phyloP scores from a whole-genome alignment of 2,329 filamentous ascomycete species.

The Fusarium albidum region DNA sequence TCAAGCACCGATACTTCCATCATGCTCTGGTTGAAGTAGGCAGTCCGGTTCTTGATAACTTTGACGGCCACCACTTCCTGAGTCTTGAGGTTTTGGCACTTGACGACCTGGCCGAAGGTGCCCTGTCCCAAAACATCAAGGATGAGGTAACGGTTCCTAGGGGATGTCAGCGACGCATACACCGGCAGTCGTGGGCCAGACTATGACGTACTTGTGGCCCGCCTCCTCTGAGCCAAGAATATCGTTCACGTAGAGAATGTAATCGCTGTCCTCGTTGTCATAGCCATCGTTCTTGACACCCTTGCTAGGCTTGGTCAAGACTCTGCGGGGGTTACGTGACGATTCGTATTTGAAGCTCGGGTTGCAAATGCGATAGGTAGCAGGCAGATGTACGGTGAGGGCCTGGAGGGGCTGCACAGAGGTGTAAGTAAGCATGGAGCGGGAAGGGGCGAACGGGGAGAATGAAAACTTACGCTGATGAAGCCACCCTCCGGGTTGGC shows the following conservation, averaged over 20 bases:
- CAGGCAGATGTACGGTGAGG: slow-evolving; percentile 88
- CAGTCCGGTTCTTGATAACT: slow-evolving; percentile 98
- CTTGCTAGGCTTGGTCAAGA: slow-evolving; percentile 98
- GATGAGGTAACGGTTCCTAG: slow-evolving; percentile 94
- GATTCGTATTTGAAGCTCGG: slow-evolving; percentile 99
- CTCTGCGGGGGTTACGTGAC: slow-evolving; percentile 91
- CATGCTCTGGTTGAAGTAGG: slow-evolving; percentile 99
- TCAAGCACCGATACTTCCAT: slow-evolving; percentile 99
- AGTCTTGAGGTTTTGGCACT: slow-evolving; percentile 98
- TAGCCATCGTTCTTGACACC: slow-evolving; percentile 98
- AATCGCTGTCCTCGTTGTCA: slow-evolving; percentile 98
- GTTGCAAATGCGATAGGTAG: slow-evolving; percentile 98
- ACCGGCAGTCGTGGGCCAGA: not conserved
- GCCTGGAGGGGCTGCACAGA: slow-evolving; percentile 84
- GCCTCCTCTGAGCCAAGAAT: slow-evolving; percentile 98
- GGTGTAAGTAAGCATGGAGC: slow-evolving; percentile 28
- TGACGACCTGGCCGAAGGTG: slow-evolving; percentile 98
- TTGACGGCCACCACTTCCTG: slow-evolving; percentile 99
- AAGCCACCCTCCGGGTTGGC: slow-evolving; percentile 98
- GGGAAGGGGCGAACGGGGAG: not conserved
- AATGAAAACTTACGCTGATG: slow-evolving; percentile 77
- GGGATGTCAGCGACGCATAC: slow-evolving; percentile 19
- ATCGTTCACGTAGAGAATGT: slow-evolving; percentile 98
- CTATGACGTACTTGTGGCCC: slow-evolving; percentile 81
- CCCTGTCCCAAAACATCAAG: slow-evolving; percentile 96